A percentile compares a stretch with the other conserved stretches of the same genome.
phyloP scores from a whole-genome alignment of 352 stramenopile genomes.

The Globisporangium sylvaticum region DNA sequence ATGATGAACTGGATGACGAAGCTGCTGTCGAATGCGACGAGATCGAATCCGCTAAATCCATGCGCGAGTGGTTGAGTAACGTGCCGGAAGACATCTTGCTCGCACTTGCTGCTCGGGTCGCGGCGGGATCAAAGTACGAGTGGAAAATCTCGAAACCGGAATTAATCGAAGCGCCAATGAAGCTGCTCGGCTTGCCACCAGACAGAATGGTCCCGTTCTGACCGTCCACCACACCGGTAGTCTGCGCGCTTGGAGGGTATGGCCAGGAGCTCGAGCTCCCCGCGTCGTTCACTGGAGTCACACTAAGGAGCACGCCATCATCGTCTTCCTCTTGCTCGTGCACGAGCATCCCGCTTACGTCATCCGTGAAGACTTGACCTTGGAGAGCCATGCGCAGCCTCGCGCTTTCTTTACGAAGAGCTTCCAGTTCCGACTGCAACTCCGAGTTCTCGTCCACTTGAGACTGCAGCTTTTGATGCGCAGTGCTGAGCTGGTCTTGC shows the following conservation, averaged over 20 bases:
- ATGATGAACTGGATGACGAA: background rate
- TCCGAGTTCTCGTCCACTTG: conserved; percentile 75
- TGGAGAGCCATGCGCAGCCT: conserved; percentile 54
- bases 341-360: conserved; percentile 53
- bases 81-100: background rate
- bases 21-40: background rate
- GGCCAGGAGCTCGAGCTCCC: background rate
- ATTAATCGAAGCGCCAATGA: conserved; percentile 57
- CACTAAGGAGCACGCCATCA: conserved; percentile 69
- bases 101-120: background rate
- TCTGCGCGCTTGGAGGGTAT: background rate
- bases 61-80: background rate
- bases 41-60: background rate
- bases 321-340: conserved; percentile 76
- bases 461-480: conserved; percentile 61
- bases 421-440: conserved; percentile 62
- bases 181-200: conserved; percentile 27
- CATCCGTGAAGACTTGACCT: conserved; percentile 74
- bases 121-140: conserved; percentile 61
- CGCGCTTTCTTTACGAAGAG: conserved; percentile 59
- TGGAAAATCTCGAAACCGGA: conserved; percentile 73
- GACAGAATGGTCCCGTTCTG: conserved; percentile 12
- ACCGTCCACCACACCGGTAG: background rate
- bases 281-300: conserved; percentile 42
- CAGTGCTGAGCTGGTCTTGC: conserved; percentile 57